Percentiles rank a stretch among this genome's conserved stretches.
These are phyloP conservation scores for Pyrus pyrifolia DNA, from an alignment of 306 rosid genomes.

Conservation along the genomic window DNA sequence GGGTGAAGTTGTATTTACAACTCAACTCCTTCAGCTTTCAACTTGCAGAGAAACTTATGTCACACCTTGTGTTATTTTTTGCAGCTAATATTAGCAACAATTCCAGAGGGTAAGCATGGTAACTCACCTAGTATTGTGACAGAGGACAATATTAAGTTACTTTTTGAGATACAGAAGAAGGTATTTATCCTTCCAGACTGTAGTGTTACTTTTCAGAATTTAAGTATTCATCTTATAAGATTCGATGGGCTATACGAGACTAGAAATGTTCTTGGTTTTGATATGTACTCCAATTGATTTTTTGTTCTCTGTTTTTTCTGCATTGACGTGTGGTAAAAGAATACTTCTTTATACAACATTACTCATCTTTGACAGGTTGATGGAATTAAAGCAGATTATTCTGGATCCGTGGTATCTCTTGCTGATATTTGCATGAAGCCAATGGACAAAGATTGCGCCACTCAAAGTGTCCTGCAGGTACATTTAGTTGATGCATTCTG, in stretches of 20 bases:
- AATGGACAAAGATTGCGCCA: conserved; percentile 84
- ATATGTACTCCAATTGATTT: background rate
- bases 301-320: background rate
- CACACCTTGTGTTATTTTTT: conserved; percentile 7
- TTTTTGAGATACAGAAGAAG: conserved; percentile 86
- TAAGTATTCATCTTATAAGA: background rate
- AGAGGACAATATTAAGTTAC: conserved; percentile 74
- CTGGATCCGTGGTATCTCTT: conserved; percentile 62
- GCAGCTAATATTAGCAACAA: conserved; percentile 76
- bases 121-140: conserved; percentile 72
- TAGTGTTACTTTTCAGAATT: conserved; percentile 8
- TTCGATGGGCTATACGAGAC: background rate
- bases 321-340: background rate
- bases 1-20: background rate
- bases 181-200: conserved; percentile 33
- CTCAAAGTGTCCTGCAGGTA: conserved; percentile 93
- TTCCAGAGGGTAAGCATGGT: conserved; percentile 50
- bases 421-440: conserved; percentile 96
- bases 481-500: background rate
- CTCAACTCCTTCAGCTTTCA: background rate
- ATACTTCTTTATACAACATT: background rate
- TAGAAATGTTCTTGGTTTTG: background rate
- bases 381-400: conserved; percentile 69
- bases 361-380: conserved; percentile 55
- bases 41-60: background rate